Evolutionary conservation across 2,329 filamentous ascomycete species (phyloP), one percentile per base, ranked within the genome.

Genomic region (Geosmithia putterillii): DNA sequence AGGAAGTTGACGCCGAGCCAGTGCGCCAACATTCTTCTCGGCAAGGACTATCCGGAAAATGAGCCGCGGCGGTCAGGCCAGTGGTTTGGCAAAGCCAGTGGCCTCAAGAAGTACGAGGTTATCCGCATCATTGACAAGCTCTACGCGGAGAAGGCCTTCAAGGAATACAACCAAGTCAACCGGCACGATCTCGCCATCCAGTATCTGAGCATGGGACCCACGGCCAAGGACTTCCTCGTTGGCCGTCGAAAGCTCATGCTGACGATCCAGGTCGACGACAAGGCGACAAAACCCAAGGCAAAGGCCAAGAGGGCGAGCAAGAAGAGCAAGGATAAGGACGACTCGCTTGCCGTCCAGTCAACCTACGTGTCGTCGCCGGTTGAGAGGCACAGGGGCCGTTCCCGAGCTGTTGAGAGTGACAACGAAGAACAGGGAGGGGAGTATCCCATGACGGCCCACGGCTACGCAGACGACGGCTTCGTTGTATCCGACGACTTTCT

Each of bases 41-140:
- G 89, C 7, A 79, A 73, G 45, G 76, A 72, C 47, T 74, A 69
- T 45, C 76, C 75, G 46, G 74, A 75, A 45, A 66, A 76, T 37
- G 71, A 75, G 36, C 66, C 71, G 14, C 54, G 66, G 2, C 56
- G 65, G 4, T 76, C 79, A 34, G 67, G 75, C 34, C 61, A 74
- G 17, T 74, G 80, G 45, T 80, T 79, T 58, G 87, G 86, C 14
- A 71, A 73, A 37, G 88, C 84, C 14, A 77, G 74, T 48, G 67
- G 76, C 15, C 64, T 94, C 51, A 80, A 83, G 45, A 79, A 83
- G 53, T 77, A 81, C 32, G 86, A 94, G 54, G 73, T 88, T 12
- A 84, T 95, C 56, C 81, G 88, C 35, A 70, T 96, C n/a, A 86
- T 95, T 52, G 79, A 86, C 54, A 73, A 76, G 40, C 69, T 98